A percentile compares a stretch with the other conserved stretches of the same genome.
Evolutionary conservation across 2,329 filamentous ascomycete species (phyloP).

Genomic region (Talaromyces amestolkiae): DNA sequence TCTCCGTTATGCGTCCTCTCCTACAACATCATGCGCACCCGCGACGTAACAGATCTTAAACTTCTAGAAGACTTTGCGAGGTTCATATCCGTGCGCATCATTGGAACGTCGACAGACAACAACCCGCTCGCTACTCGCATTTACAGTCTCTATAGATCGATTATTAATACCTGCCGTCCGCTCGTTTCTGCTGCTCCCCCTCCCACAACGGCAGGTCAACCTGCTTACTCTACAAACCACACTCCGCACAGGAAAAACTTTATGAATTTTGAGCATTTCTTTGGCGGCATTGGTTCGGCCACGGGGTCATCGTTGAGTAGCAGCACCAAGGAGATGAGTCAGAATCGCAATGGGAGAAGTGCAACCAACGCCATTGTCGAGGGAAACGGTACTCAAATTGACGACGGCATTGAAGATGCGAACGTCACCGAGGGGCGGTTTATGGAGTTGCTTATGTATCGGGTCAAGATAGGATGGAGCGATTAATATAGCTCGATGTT

Average conservation of each 20-base stretch:
- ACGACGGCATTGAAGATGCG: background rate
- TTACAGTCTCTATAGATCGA: background rate
- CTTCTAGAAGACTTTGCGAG: background rate
- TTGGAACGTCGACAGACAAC: background rate
- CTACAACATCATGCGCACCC: background rate
- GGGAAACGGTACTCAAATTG: background rate
- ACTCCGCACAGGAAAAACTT: constrained; percentile 13
- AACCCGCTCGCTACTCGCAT: constrained; percentile 5
- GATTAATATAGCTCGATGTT: too few species aligned
- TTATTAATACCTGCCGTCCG: background rate
- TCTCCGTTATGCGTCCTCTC: constrained; percentile 12
- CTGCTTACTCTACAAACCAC: constrained; percentile 9
- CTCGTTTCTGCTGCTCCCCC: background rate
- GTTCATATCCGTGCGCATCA: background rate
- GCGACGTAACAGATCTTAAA: background rate
- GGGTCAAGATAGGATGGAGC: background rate
- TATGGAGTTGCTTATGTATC: background rate
- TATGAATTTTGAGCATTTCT: constrained; percentile 16
- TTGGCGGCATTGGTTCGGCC: background rate
- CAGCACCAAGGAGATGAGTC: background rate
- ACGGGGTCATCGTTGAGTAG: background rate
- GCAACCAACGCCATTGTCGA: background rate
- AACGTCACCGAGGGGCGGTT: background rate
- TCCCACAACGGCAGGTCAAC: background rate
- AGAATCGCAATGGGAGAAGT: background rate